A percentile compares a stretch with the other conserved stretches of the same genome.
Evolutionary conservation across 2,329 filamentous ascomycete genomes (phyloP).

Genomic region (Cordyceps sp.): DNA sequence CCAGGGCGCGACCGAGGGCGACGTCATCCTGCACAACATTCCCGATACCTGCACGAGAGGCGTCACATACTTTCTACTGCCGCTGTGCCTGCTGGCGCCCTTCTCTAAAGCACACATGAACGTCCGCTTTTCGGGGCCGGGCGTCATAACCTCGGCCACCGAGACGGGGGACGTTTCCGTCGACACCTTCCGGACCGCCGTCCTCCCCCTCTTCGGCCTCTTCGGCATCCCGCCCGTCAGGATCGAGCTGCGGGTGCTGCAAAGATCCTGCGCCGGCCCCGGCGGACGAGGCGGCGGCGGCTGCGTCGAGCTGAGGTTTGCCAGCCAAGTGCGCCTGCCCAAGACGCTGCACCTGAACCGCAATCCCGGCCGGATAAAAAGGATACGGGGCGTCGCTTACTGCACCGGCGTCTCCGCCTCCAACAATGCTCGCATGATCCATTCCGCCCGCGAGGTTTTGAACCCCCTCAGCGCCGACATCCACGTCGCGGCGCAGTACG

Average conservation of each 20-base stretch:
- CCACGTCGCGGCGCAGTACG: conserved; percentile 72
- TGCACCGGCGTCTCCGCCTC: conserved; percentile 79
- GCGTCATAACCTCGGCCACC: conserved; percentile 81
- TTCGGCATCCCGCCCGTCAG: conserved; percentile 71
- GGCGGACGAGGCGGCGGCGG: conserved; percentile 71
- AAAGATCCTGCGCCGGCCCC: conserved; percentile 59
- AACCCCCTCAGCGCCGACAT: conserved; percentile 80
- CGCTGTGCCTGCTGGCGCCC: conserved; percentile 76
- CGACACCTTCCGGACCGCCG: conserved; percentile 83
- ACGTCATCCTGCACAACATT: conserved; percentile 68
- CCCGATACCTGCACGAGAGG: conserved; percentile 64
- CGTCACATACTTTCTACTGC: conserved; percentile 81
- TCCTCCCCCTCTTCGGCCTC: conserved; percentile 74
- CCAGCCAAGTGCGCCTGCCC: conserved; percentile 80
- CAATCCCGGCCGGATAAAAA: conserved; percentile 69
- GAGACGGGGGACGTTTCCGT: conserved; percentile 74
- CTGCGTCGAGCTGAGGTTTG: conserved; percentile 84
- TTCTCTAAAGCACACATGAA: conserved; percentile 89
- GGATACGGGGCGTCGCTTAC: conserved; percentile 85
- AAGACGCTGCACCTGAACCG: conserved; percentile 83
- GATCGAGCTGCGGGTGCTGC: conserved; percentile 72
- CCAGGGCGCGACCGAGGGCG: conserved; percentile 50
- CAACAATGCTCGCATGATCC: conserved; percentile 92
- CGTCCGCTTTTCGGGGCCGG: conserved; percentile 74
- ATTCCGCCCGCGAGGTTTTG: conserved; percentile 69